A percentile compares a stretch with the other conserved stretches of the same genome.
These are phyloP conservation scores for Comarum palustre DNA, from an alignment of 306 rosid genomes.

Conservation along the genomic window DNA sequence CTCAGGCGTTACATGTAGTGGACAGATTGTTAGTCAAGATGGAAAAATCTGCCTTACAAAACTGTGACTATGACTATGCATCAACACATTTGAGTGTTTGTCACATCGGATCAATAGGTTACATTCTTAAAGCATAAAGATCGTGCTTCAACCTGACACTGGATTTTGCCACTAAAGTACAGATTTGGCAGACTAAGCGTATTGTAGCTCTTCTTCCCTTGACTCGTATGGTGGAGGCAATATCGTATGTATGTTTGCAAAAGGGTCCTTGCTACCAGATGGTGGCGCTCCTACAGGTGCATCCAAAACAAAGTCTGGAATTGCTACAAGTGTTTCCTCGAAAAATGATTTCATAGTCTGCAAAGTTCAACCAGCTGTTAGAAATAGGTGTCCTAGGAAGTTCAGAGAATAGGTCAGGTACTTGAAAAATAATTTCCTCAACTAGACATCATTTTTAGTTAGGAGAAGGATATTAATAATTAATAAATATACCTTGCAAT, in stretches of 20 bases:
- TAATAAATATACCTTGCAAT: constrained; percentile 52
- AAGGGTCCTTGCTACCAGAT: constrained; percentile 53
- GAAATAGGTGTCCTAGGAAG: background rate
- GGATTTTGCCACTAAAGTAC: background rate
- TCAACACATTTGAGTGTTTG: background rate
- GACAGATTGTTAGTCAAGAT: background rate
- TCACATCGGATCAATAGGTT: constrained; percentile 8
- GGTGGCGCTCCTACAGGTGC: constrained; percentile 47
- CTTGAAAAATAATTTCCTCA: background rate
- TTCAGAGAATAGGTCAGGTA: background rate
- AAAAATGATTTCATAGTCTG: constrained; percentile 77
- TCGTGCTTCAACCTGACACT: background rate
- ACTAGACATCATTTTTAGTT: background rate
- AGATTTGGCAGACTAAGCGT: constrained; percentile 40
- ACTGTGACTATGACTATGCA: background rate
- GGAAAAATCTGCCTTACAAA: background rate
- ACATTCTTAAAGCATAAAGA: background rate
- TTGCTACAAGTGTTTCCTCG: constrained; percentile 76
- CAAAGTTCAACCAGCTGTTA: constrained; percentile 31
- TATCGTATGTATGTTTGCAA: constrained; percentile 46
- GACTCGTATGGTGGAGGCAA: constrained; percentile 65
- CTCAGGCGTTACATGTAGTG: background rate
- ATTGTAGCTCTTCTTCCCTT: constrained; percentile 36
- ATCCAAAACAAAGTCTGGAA: constrained; percentile 82
- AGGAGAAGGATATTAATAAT: background rate